Conservation (phyloP, 1,284 basidiomycete genomes). For the Moniliella sp. region DNA sequence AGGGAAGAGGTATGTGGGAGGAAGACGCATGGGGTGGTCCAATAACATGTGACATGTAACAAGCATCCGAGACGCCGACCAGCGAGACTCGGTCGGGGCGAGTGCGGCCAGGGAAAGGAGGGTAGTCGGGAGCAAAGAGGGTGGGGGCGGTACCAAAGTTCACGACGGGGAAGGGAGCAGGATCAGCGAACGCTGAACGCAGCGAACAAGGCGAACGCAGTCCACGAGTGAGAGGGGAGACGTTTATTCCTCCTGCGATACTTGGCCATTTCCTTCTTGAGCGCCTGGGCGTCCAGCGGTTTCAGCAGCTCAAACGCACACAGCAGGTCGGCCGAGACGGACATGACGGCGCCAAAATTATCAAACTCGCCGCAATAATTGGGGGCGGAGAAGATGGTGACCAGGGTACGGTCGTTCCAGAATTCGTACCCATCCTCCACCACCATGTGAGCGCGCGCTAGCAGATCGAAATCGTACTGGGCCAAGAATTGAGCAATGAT, state of each 20-base stretch:
- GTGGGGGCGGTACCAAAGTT: too few relatives aligned
- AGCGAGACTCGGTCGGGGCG: too few relatives aligned
- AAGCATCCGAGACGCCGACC: too few relatives aligned
- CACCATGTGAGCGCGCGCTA: constrained; percentile 98
- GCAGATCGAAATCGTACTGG: constrained; percentile 76
- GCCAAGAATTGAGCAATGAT: constrained; percentile 88
- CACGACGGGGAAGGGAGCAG: too few relatives aligned
- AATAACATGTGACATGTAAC: too few relatives aligned
- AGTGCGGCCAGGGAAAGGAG: too few relatives aligned
- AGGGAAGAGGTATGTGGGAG: too few relatives aligned
- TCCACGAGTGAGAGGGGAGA: too few relatives aligned
- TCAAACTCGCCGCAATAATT: constrained; percentile 51
- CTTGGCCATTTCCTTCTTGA: constrained; percentile 97
- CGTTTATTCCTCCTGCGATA: constrained; percentile 93
- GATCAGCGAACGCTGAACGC: too few relatives aligned
- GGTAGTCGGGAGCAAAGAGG: too few relatives aligned
- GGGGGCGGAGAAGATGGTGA: constrained; percentile 2
- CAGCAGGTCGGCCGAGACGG: constrained; percentile 83
- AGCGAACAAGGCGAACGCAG: too few relatives aligned
- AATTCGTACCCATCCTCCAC: constrained; percentile 95
- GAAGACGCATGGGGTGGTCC: too few relatives aligned
- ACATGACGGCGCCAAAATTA: constrained; percentile 62
- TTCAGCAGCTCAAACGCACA: constrained; percentile 95
- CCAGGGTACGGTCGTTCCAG: constrained; percentile 55
- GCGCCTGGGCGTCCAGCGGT: constrained; percentile 74